A percentile compares a stretch with the other conserved stretches of the same genome.
Conservation (phyloP, 345 rosid genomes). For the Pistacia integerrima region DNA sequence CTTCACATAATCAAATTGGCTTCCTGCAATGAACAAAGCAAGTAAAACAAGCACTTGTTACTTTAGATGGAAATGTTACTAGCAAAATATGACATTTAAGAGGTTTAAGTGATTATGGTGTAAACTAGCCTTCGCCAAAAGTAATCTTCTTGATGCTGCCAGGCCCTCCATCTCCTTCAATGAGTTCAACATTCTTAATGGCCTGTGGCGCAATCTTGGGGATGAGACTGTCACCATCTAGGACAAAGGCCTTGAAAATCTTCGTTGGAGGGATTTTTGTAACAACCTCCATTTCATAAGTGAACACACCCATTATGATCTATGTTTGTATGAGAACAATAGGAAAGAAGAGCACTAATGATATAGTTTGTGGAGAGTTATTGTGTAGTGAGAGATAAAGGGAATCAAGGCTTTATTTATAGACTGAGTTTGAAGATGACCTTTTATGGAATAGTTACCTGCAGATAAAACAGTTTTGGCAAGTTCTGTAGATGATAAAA, state of each 20-base stretch:
- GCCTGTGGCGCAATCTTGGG: slow-evolving; percentile 41
- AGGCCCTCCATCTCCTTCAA: slow-evolving; percentile 45
- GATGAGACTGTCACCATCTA: slow-evolving; percentile 32
- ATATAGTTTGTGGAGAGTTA: too few relatives aligned
- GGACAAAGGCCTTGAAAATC: slow-evolving; percentile 36
- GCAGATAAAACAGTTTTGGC: too few relatives aligned
- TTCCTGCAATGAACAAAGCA: slow-evolving; percentile 20
- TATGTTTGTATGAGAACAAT: slow-evolving; percentile 6
- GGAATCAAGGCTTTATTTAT: too few relatives aligned
- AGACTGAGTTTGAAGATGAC: too few relatives aligned
- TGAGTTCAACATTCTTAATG: slow-evolving; percentile 22
- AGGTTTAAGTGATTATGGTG: too few relatives aligned
- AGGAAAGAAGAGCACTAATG: too few relatives aligned
- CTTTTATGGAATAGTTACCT: too few relatives aligned
- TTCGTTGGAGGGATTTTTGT: slow-evolving; percentile 28
- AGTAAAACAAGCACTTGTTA: too few relatives aligned
- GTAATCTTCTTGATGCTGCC: slow-evolving; percentile 34
- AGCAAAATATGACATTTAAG: slow-evolving; percentile 5
- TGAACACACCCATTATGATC: slow-evolving; percentile 25
- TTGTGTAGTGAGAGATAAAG: too few relatives aligned
- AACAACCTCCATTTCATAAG: slow-evolving; percentile 28
- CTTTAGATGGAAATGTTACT: not conserved
- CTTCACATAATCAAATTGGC: slow-evolving; percentile 32
- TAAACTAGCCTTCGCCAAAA: not conserved
- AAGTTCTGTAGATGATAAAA: too few relatives aligned